Evolutionary conservation across 2,329 filamentous ascomycete genomes (phyloP).

Genomic region (Fusarium citri): DNA sequence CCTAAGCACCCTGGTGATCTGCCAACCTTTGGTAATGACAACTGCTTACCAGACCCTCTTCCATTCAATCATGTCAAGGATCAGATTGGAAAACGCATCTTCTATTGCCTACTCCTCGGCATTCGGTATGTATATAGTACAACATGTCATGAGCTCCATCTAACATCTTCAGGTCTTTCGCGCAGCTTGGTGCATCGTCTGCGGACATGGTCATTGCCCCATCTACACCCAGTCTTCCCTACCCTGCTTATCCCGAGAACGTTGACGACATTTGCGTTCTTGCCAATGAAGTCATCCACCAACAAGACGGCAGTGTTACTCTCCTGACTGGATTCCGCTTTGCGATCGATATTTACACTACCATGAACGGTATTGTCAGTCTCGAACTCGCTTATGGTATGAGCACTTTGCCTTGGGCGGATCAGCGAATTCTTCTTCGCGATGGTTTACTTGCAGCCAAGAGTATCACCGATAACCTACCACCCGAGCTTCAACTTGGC

Average conservation of each 20-base stretch:
- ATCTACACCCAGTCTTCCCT: conserved; percentile 78
- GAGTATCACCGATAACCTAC: conserved; percentile 73
- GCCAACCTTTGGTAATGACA: conserved; percentile 56
- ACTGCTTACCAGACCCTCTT: conserved; percentile 54
- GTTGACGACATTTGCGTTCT: conserved; percentile 87
- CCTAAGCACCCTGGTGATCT: conserved; percentile 58
- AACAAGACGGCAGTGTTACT: conserved; percentile 75
- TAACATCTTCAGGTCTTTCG: conserved; percentile 70
- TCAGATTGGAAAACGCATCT: conserved; percentile 81
- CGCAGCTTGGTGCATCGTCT: conserved; percentile 79
- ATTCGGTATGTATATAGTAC: conserved; percentile 63
- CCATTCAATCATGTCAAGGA: conserved; percentile 77
- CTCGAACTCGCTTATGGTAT: conserved; percentile 86
- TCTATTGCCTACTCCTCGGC: conserved; percentile 84
- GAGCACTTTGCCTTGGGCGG: conserved; percentile 79
- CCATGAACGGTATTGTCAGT: conserved; percentile 82
- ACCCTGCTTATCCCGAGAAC: conserved; percentile 83
- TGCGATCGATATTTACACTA: conserved; percentile 80
- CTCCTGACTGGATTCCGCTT: conserved; percentile 84
- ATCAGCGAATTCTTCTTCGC: conserved; percentile 79
- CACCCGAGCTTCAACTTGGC: conserved; percentile 73
- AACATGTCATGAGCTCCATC: conserved; percentile 13
- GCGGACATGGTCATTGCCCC: conserved; percentile 81
- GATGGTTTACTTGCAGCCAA: conserved; percentile 79
- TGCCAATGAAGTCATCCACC: conserved; percentile 74